phyloP scores from a whole-genome alignment of 1,284 basidiomycete species.

The Pulveroboletus sp. region DNA sequence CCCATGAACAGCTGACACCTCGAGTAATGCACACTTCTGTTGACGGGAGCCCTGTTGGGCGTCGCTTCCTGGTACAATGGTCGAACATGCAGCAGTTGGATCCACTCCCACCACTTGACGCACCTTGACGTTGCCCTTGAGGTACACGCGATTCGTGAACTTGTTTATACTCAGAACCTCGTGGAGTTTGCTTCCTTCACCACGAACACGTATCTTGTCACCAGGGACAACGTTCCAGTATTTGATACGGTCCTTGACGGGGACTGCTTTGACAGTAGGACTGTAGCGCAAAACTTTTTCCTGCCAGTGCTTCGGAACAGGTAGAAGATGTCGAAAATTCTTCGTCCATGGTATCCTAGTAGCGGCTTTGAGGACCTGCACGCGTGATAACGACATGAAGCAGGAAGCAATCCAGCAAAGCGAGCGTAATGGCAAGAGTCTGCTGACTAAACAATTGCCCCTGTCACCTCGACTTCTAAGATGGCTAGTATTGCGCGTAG shows the following conservation, averaged over 20 bases:
- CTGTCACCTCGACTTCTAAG: slow-evolving; percentile 1
- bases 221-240: slow-evolving; percentile 84
- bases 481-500: neutral
- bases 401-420: neutral
- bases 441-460: slow-evolving; percentile 22
- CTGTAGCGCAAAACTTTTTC: slow-evolving; percentile 33
- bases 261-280: slow-evolving; percentile 46
- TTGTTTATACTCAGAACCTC: slow-evolving; percentile 72
- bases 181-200: slow-evolving; percentile 57
- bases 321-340: slow-evolving; percentile 60
- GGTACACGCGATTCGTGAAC: slow-evolving; percentile 65
- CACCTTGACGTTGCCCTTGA: slow-evolving; percentile 53
- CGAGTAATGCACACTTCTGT: slow-evolving; percentile 67
- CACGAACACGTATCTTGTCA: slow-evolving; percentile 69
- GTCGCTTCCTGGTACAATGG: slow-evolving; percentile 21
- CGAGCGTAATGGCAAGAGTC: neutral
- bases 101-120: slow-evolving; percentile 20
- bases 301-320: slow-evolving; percentile 45
- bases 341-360: slow-evolving; percentile 55
- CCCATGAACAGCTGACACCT: slow-evolving; percentile 74
- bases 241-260: slow-evolving; percentile 68
- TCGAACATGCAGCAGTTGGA: neutral
- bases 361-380: slow-evolving; percentile 43
- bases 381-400: slow-evolving; percentile 37
- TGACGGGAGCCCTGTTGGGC: slow-evolving; percentile 29